A percentile compares a stretch with the other conserved stretches of the same genome.
Conservation (phyloP, 148 eudicot species). For the Polygonum maritimum region DNA sequence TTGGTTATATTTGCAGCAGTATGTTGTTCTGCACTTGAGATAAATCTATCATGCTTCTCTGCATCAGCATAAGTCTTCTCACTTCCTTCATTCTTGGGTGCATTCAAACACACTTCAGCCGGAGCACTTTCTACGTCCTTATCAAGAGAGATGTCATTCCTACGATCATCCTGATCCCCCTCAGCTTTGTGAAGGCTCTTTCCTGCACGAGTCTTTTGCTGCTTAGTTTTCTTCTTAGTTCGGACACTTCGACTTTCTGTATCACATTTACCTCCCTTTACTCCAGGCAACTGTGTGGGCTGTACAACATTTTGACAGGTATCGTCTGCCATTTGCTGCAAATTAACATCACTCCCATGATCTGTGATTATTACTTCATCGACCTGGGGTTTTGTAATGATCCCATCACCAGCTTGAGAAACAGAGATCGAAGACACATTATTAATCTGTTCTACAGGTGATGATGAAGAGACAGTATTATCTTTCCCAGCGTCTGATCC, state of each 20-base stretch:
- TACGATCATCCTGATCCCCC: neutral
- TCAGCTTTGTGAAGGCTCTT: constrained; percentile 4
- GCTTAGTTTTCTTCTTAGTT: constrained; percentile 5
- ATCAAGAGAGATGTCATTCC: neutral
- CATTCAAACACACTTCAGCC: neutral
- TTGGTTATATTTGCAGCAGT: neutral
- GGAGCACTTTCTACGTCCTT: neutral
- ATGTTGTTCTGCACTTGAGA: neutral
- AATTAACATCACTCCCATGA: neutral
- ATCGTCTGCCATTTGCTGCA: neutral
- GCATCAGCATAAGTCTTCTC: neutral
- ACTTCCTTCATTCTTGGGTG: neutral
- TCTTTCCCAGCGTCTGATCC: neutral
- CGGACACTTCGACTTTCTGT: constrained; percentile 10
- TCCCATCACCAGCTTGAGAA: neutral
- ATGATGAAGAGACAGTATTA: neutral
- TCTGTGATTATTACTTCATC: neutral
- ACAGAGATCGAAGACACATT: neutral
- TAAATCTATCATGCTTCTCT: neutral
- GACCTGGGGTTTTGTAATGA: neutral
- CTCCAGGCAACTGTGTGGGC: neutral
- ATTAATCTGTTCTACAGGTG: neutral
- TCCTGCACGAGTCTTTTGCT: neutral
- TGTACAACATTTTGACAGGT: constrained; percentile 1
- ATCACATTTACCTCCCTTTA: neutral